phyloP scores from a whole-genome alignment of 2,329 filamentous ascomycete species.

The Chrysoporthe austroafricana region DNA sequence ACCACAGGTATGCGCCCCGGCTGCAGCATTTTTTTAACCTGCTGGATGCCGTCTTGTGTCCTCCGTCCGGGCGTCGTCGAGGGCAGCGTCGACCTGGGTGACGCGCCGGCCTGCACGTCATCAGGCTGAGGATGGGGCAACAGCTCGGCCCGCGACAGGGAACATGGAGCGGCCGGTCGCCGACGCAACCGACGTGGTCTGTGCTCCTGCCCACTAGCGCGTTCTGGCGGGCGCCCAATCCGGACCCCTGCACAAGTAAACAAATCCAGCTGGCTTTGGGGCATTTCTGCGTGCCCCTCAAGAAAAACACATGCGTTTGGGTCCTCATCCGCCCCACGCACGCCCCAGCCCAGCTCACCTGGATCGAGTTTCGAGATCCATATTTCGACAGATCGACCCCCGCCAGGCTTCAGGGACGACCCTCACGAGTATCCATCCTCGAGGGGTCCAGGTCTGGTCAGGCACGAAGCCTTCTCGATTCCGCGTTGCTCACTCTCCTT shows the following conservation, averaged over 20 bases:
- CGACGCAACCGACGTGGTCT: constrained; percentile 23
- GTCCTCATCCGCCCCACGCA: constrained; percentile 17
- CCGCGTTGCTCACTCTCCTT: constrained; percentile 1
- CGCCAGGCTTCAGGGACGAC: constrained; percentile 24
- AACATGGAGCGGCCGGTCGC: constrained; percentile 19
- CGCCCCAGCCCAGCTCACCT: background rate
- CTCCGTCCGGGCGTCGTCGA: background rate
- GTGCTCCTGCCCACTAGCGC: constrained; percentile 19
- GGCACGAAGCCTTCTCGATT: background rate
- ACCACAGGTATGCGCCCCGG: background rate
- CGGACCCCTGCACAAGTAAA: constrained; percentile 14
- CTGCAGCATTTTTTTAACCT: background rate
- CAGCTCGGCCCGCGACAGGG: constrained; percentile 15
- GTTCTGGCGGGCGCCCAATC: constrained; percentile 2
- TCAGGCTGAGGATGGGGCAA: background rate
- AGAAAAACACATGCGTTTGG: background rate
- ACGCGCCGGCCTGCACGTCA: constrained; percentile 23
- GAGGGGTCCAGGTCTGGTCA: background rate
- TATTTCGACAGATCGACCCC: constrained; percentile 9
- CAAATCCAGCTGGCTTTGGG: background rate
- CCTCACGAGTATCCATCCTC: constrained; percentile 18
- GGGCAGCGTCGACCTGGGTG: constrained; percentile 16
- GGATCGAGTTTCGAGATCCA: constrained; percentile 4
- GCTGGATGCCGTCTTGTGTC: background rate
- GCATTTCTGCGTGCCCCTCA: constrained; percentile 11